A percentile compares a stretch with the other conserved stretches of the same genome.
phyloP scores from a whole-genome alignment of 2,329 filamentous ascomycete genomes.

The Xylariaceae sp. region DNA sequence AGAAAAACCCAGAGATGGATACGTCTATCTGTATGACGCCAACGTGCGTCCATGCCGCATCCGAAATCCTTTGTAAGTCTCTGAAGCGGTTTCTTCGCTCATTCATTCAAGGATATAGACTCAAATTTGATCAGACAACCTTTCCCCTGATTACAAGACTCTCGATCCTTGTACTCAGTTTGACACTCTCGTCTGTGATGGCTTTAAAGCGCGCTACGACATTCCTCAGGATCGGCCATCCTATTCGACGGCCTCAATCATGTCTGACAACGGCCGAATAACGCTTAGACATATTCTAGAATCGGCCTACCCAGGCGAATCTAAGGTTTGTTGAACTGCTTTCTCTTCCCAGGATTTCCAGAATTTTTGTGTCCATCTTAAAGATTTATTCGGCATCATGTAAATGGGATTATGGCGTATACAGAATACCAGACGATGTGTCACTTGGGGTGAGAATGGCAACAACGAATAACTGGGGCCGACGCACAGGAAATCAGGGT shows the following conservation, averaged over 20 bases:
- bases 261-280: slow-evolving; percentile 65
- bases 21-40: slow-evolving; percentile 59
- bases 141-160: slow-evolving; percentile 66
- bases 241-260: slow-evolving; percentile 65
- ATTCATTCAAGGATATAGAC: neutral
- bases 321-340: slow-evolving; percentile 39
- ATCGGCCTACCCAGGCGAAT: slow-evolving; percentile 56
- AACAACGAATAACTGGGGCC: neutral
- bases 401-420: neutral
- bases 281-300: slow-evolving; percentile 69
- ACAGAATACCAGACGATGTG: neutral
- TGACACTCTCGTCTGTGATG: slow-evolving; percentile 70
- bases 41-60: slow-evolving; percentile 68
- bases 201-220: slow-evolving; percentile 69
- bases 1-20: slow-evolving; percentile 33
- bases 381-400: neutral
- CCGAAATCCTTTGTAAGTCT: slow-evolving; percentile 59
- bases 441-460: neutral
- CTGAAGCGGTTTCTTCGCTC: neutral
- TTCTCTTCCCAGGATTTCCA: neutral
- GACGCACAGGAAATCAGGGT: neutral
- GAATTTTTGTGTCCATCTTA: neutral
- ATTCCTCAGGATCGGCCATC: slow-evolving; percentile 68
- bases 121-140: slow-evolving; percentile 50
- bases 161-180: slow-evolving; percentile 75